Conservation (phyloP, 495 filamentous ascomycete species). For the Podospora pseudopauciseta region DNA sequence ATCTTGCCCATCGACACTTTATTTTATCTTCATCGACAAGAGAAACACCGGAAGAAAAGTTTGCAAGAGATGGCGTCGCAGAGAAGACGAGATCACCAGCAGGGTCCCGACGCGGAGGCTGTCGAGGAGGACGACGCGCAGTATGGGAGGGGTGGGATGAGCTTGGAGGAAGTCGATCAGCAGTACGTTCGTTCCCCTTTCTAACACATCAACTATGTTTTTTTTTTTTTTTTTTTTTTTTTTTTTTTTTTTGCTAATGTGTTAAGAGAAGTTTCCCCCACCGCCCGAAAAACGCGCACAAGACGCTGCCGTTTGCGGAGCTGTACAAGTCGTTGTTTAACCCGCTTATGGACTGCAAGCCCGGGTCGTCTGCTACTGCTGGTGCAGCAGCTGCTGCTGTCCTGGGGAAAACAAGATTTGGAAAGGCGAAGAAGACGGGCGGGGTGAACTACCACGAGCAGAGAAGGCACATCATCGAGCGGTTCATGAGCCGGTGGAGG, state of each 20-base stretch:
- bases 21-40: not conserved
- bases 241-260: not conserved
- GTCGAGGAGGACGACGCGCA: constrained; percentile 48
- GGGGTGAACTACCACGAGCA: constrained; percentile 70
- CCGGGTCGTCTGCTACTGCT: constrained; percentile 54
- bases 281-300: constrained; percentile 72
- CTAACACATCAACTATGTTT: not conserved
- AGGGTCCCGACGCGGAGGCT: constrained; percentile 48
- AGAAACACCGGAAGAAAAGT: constrained; percentile 15
- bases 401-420: not conserved
- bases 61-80: constrained; percentile 11
- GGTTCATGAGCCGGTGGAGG: constrained; percentile 87
- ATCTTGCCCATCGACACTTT: not conserved
- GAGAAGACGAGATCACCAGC: constrained; percentile 10
- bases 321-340: constrained; percentile 78
- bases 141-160: constrained; percentile 44
- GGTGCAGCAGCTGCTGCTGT: constrained; percentile 47
- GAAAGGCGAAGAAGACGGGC: not conserved
- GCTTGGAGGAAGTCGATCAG: constrained; percentile 56
- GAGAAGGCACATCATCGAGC: constrained; percentile 78
- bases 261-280: constrained; percentile 64
- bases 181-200: constrained; percentile 47
- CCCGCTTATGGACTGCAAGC: constrained; percentile 78
- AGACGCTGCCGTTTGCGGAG: constrained; percentile 79
- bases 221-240: not conserved